Evolutionary conservation across 140 eudicot genomes (phyloP).

Genomic region (Cichorium intybus): DNA sequence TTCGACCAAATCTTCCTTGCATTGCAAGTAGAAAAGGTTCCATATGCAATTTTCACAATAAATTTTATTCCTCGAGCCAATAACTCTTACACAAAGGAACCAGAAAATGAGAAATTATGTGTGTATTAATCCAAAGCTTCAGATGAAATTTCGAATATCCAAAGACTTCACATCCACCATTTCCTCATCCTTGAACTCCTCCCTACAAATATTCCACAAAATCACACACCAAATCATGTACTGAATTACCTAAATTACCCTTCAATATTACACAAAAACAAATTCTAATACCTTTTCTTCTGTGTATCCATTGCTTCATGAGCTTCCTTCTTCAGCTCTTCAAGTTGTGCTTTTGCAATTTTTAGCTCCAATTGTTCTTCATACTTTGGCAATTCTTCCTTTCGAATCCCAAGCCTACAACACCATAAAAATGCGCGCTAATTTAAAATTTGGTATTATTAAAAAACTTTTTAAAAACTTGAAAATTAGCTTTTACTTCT

Average conservation of each 20-base stretch:
- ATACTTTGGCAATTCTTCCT: slow-evolving; percentile 70
- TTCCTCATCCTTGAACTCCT: slow-evolving; percentile 81
- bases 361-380: slow-evolving; percentile 77
- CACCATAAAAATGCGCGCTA: too few relatives aligned
- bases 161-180: slow-evolving; percentile 70
- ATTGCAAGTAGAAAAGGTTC: slow-evolving; percentile 4
- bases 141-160: slow-evolving; percentile 76
- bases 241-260: neutral
- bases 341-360: slow-evolving; percentile 87
- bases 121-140: slow-evolving; percentile 13
- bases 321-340: slow-evolving; percentile 81
- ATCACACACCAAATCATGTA: too few relatives aligned
- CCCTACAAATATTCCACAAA: slow-evolving; percentile 41
- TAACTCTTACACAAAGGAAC: slow-evolving; percentile 14
- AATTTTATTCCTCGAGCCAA: too few relatives aligned
- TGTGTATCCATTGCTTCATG: slow-evolving; percentile 88
- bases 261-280: neutral
- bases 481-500: slow-evolving; percentile 49
- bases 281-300: slow-evolving; percentile 53
- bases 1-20: neutral
- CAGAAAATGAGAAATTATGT: slow-evolving; percentile 1
- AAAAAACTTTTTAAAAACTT: too few relatives aligned
- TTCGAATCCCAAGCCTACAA: slow-evolving; percentile 70
- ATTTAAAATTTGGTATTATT: too few relatives aligned
- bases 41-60: neutral